A percentile compares a stretch with the other conserved stretches of the same genome.
These are phyloP conservation scores for Pythium sukuiense DNA, from an alignment of 352 stramenopile species.

Conservation along the genomic window DNA sequence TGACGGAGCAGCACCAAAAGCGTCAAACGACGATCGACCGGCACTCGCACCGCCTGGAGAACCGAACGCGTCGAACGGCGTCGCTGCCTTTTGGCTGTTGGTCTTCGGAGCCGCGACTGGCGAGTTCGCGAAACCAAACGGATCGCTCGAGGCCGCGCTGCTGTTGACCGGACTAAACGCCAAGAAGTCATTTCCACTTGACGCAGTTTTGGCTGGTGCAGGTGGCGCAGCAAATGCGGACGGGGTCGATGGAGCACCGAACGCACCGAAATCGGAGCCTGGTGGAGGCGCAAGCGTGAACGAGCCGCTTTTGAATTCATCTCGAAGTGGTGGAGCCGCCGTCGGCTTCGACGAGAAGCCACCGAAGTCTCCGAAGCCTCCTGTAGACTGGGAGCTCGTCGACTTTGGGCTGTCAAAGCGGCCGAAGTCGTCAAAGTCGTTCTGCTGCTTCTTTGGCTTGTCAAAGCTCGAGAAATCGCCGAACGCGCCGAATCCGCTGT, in stretches of 20 bases:
- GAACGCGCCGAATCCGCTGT: constrained; percentile 55
- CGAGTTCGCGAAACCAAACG: constrained; percentile 53
- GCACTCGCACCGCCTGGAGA: constrained; percentile 20
- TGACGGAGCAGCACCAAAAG: constrained; percentile 28
- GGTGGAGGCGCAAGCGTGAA: constrained; percentile 75
- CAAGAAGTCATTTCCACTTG: constrained; percentile 60
- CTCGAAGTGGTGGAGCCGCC: constrained; percentile 31
- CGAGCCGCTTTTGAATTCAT: constrained; percentile 47
- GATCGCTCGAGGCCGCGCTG: constrained; percentile 40
- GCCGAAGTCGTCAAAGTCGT: constrained; percentile 42
- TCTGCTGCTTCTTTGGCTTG: constrained; percentile 37
- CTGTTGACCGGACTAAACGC: constrained; percentile 48
- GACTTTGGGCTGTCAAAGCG: constrained; percentile 28
- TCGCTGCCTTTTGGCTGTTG: constrained; percentile 20
- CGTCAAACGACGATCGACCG: constrained; percentile 36
- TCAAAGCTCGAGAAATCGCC: constrained; percentile 81
- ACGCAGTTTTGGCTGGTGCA: constrained; percentile 9
- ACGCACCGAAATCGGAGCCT: constrained; percentile 43
- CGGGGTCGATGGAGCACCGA: constrained; percentile 17
- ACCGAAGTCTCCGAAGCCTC: constrained; percentile 58
- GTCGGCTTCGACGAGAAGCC: constrained; percentile 29
- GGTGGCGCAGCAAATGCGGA: constrained; percentile 16
- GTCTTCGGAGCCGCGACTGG: constrained; percentile 16
- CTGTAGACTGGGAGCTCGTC: constrained; percentile 28
- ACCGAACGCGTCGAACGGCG: constrained; percentile 33